Conservation (phyloP, 768 basidiomycete species). For the Kwoniella sp. region DNA sequence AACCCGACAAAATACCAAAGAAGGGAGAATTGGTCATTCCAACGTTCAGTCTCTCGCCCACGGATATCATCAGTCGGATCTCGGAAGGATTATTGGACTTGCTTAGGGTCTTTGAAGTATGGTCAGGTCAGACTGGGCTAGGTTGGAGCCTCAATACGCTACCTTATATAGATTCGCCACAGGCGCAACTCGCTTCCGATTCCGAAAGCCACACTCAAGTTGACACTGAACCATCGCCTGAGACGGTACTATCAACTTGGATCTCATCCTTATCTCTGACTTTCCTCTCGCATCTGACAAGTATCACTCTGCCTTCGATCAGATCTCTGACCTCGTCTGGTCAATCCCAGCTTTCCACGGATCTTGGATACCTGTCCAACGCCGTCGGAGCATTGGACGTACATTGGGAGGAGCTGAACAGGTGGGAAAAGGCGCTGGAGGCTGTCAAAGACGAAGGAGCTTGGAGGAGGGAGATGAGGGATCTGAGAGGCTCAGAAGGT, state of each 20-base stretch:
- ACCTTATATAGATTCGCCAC: conserved; percentile 65
- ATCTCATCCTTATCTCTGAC: conserved; percentile 83
- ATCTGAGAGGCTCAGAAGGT: conserved; percentile 11
- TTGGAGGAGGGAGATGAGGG: conserved; percentile 39
- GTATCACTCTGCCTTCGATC: conserved; percentile 71
- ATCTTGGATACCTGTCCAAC: conserved; percentile 85
- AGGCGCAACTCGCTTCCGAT: not conserved
- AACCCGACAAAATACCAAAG: conserved; percentile 61
- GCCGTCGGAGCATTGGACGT: conserved; percentile 89
- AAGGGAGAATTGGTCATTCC: conserved; percentile 69
- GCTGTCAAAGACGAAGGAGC: conserved; percentile 60
- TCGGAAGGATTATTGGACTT: conserved; percentile 94
- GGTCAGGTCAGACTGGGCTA: conserved; percentile 76
- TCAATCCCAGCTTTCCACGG: conserved; percentile 78
- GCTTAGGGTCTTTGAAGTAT: conserved; percentile 89
- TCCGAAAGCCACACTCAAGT: too few relatives aligned
- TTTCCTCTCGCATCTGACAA: conserved; percentile 72
- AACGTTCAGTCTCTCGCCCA: conserved; percentile 89
- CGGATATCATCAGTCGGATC: conserved; percentile 80
- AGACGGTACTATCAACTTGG: conserved; percentile 86
- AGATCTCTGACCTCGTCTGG: conserved; percentile 66
- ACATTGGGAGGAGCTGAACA: conserved; percentile 74
- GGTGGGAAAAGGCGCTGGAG: conserved; percentile 73
- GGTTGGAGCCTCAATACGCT: conserved; percentile 83
- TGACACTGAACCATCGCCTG: conserved; percentile 55